phyloP scores from a whole-genome alignment of 441 rosid species.

The Pelargonium australe region DNA sequence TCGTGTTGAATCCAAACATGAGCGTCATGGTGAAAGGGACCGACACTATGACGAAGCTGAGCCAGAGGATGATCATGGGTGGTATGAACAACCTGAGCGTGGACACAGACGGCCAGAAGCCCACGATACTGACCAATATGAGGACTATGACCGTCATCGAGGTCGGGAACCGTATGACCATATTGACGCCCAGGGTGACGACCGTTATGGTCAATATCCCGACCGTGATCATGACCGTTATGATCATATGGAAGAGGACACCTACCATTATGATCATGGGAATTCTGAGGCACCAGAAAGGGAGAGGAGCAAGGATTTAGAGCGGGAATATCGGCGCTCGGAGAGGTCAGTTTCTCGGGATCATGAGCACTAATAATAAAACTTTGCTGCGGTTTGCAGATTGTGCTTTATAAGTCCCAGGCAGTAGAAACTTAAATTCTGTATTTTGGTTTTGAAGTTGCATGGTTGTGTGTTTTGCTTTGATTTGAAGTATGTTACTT shows the following conservation, averaged over 20 bases:
- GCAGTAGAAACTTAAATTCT: not conserved
- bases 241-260: conserved; percentile 52
- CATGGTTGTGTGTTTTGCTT: not conserved
- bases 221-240: conserved; percentile 47
- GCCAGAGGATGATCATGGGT: conserved; percentile 49
- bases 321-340: conserved; percentile 24
- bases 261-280: conserved; percentile 37
- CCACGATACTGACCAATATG: conserved; percentile 4
- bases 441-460: not conserved
- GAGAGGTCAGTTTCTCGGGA: conserved; percentile 27
- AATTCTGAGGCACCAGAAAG: conserved; percentile 26
- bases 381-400: not conserved
- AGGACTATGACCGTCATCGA: not conserved
- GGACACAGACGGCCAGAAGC: conserved; percentile 38
- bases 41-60: conserved; percentile 24
- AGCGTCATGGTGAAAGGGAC: too few species aligned
- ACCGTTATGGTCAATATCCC: not conserved
- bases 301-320: conserved; percentile 19
- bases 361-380: not conserved
- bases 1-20: conserved; percentile 27
- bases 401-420: not conserved
- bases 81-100: conserved; percentile 48
- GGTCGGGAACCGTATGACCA: not conserved
- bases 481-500: not conserved
- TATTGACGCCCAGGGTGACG: too few species aligned